Percentiles rank a stretch among this genome's conserved stretches.
phyloP scores from a whole-genome alignment of 2,329 filamentous ascomycete species.

The Alternaria sp. region DNA sequence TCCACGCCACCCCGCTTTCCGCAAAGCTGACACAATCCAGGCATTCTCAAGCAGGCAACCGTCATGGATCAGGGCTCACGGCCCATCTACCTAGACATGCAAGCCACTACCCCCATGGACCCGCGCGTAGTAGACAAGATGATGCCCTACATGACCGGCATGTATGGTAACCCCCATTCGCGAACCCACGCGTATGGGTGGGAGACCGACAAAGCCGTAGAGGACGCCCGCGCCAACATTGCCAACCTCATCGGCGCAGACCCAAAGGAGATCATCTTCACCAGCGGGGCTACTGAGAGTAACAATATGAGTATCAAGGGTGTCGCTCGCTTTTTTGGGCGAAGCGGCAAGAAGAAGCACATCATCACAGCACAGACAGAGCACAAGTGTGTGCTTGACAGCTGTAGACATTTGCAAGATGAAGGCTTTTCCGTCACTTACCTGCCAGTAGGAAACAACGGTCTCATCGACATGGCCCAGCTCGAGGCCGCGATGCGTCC shows the following conservation, averaged over 20 bases:
- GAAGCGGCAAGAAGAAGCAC: conserved; percentile 95
- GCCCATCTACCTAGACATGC: conserved; percentile 98
- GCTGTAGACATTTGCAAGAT: conserved; percentile 94
- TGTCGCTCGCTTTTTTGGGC: conserved; percentile 93
- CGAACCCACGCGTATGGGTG: conserved; percentile 98
- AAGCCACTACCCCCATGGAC: conserved; percentile 94
- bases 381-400: conserved; percentile 98
- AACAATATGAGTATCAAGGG: conserved; percentile 99
- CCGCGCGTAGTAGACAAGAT: conserved; percentile 95
- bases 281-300: conserved; percentile 95
- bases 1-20: conserved; percentile 9
- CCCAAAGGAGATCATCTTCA: conserved; percentile 98
- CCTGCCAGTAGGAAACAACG: conserved; percentile 85
- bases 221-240: conserved; percentile 83
- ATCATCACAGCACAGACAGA: conserved; percentile 98
- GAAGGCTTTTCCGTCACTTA: conserved; percentile 98
- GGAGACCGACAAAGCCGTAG: conserved; percentile 95
- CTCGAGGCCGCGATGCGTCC: conserved; percentile 89
- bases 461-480: conserved; percentile 83
- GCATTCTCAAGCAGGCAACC: conserved; percentile 89
- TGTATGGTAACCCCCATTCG: conserved; percentile 97
- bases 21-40: conserved; percentile 51
- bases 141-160: conserved; percentile 91
- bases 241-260: conserved; percentile 91
- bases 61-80: conserved; percentile 91